Evolutionary conservation across 1,284 basidiomycete species (phyloP).

Genomic region (Pyrrhoderma lamaoense): DNA sequence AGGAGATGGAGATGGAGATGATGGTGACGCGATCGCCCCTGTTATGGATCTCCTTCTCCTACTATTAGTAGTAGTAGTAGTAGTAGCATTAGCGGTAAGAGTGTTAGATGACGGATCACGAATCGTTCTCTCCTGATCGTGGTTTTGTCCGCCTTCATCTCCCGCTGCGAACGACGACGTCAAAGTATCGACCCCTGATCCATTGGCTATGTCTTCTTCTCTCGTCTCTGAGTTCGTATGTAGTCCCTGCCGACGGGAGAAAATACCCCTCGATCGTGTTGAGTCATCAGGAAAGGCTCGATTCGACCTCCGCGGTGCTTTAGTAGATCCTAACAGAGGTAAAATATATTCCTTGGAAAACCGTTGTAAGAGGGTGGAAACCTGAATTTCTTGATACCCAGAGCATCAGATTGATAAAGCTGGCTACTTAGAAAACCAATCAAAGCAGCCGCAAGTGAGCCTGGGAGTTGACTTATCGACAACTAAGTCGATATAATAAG

Average conservation of each 20-base stretch:
- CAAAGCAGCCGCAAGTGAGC: slow-evolving; percentile 51
- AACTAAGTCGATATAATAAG: slow-evolving; percentile 38
- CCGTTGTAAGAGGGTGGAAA: slow-evolving; percentile 44
- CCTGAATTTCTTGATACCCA: slow-evolving; percentile 69
- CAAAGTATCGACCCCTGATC: slow-evolving; percentile 45
- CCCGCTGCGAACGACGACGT: slow-evolving; percentile 26
- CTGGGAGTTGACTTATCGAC: slow-evolving; percentile 56
- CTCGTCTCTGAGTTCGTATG: too few relatives aligned
- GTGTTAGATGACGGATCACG: neutral
- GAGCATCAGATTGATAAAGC: slow-evolving; percentile 73
- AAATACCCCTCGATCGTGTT: too few relatives aligned
- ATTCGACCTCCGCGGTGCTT: slow-evolving; percentile 45
- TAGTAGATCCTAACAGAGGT: slow-evolving; percentile 57
- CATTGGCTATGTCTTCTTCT: too few relatives aligned
- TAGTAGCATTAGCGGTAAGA: too few relatives aligned
- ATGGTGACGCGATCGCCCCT: neutral
- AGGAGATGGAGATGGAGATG: too few relatives aligned
- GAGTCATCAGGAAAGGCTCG: slow-evolving; percentile 51
- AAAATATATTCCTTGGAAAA: slow-evolving; percentile 47
- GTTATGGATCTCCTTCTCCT: slow-evolving; percentile 16
- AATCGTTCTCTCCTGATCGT: neutral
- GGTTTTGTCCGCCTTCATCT: slow-evolving; percentile 7
- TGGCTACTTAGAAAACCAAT: slow-evolving; percentile 66
- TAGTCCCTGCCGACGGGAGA: too few relatives aligned
- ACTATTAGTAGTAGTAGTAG: too few relatives aligned